Conservation (phyloP, 352 stramenopile genomes). For the Globisporangium uncinulatum region DNA sequence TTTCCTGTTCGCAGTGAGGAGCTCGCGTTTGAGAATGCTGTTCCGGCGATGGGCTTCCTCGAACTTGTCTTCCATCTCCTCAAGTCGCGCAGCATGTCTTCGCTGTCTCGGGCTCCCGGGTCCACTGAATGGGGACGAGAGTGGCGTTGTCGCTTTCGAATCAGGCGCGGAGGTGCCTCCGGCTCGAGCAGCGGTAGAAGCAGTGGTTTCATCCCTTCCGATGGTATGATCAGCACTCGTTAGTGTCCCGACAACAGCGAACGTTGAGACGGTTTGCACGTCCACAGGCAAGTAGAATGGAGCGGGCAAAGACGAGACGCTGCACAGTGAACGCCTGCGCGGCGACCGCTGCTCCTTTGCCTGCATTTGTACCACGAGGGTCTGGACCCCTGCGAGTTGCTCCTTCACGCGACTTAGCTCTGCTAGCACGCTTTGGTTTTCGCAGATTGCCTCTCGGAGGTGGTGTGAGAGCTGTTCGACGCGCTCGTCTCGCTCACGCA, state of each 20-base stretch:
- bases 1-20: slow-evolving; percentile 46
- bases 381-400: slow-evolving; percentile 17
- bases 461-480: slow-evolving; percentile 35
- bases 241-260: neutral
- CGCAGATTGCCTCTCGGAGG: slow-evolving; percentile 45
- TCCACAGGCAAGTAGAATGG: neutral
- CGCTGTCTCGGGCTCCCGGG: slow-evolving; percentile 16
- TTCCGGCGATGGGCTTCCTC: slow-evolving; percentile 43
- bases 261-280: neutral
- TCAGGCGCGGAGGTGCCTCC: neutral
- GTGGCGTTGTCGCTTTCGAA: neutral
- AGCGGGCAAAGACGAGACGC: neutral
- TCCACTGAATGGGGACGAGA: slow-evolving; percentile 7
- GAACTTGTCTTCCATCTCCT: slow-evolving; percentile 38
- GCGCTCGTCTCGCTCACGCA: slow-evolving; percentile 35
- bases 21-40: slow-evolving; percentile 36
- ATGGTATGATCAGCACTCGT: neutral
- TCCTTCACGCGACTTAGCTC: slow-evolving; percentile 43
- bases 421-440: slow-evolving; percentile 42
- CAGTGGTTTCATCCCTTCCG: neutral
- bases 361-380: slow-evolving; percentile 15
- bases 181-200: neutral
- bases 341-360: slow-evolving; percentile 18
- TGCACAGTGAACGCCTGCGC: slow-evolving; percentile 13
- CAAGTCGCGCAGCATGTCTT: slow-evolving; percentile 9